Evolutionary conservation across 2,329 filamentous ascomycete genomes (phyloP).

Genomic region (Paraphoma chrysanthemicola): DNA sequence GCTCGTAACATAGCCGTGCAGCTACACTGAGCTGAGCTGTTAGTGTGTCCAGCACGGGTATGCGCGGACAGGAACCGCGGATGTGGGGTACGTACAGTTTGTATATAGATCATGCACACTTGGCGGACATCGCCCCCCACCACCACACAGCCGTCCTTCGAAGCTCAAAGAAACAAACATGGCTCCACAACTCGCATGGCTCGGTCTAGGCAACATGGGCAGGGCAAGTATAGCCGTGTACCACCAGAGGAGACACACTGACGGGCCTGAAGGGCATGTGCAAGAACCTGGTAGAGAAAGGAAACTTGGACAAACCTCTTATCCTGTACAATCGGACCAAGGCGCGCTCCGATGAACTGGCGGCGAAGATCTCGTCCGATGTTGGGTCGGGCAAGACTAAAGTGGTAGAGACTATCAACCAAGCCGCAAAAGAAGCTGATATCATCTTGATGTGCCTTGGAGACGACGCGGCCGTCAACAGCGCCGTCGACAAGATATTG

Average conservation of each 20-base stretch:
- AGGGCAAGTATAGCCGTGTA: conserved; percentile 60
- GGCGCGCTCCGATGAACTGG: conserved; percentile 69
- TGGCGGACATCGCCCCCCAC: too few relatives aligned
- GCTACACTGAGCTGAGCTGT: too few relatives aligned
- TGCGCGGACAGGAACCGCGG: neutral
- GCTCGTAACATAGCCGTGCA: neutral
- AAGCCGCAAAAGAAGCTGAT: conserved; percentile 72
- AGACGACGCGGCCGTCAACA: conserved; percentile 76
- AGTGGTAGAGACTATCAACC: conserved; percentile 68
- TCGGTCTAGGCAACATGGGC: conserved; percentile 90
- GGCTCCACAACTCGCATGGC: conserved; percentile 70
- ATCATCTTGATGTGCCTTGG: conserved; percentile 84
- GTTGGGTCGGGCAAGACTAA: conserved; percentile 69
- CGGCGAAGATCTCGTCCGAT: conserved; percentile 64
- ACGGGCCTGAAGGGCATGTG: conserved; percentile 71
- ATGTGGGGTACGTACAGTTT: neutral
- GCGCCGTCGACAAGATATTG: conserved; percentile 66
- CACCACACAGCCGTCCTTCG: neutral
- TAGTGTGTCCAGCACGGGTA: too few relatives aligned
- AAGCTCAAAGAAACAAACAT: conserved; percentile 28
- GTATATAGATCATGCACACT: neutral
- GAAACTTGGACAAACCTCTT: conserved; percentile 71
- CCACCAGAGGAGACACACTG: conserved; percentile 1
- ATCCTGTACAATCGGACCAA: conserved; percentile 82
- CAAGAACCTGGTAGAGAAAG: conserved; percentile 83